Conservation (phyloP, 2,329 filamentous ascomycete species). For the Torrubiella hemipterigena region DNA sequence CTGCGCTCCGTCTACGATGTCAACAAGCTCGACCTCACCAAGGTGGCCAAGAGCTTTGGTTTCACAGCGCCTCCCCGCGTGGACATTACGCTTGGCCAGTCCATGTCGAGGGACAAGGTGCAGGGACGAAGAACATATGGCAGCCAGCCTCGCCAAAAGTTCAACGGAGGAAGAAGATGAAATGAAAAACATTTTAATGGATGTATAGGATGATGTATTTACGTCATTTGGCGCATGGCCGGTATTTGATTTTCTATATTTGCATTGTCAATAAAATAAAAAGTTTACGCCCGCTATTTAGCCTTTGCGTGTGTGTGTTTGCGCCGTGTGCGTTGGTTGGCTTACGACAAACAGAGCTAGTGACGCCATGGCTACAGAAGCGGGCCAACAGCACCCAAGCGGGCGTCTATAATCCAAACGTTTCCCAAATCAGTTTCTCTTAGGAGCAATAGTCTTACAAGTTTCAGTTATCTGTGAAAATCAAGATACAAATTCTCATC, state of each 20-base stretch:
- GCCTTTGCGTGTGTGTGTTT: neutral
- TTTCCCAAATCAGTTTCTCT: too few species aligned
- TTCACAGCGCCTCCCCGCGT: conserved; percentile 68
- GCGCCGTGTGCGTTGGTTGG: too few species aligned
- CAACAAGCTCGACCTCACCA: conserved; percentile 70
- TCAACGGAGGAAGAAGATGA: conserved; percentile 9
- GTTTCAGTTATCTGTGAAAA: too few species aligned
- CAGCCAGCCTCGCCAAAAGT: conserved; percentile 58
- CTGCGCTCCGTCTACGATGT: conserved; percentile 57
- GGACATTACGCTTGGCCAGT: conserved; percentile 75
- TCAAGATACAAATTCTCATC: too few species aligned
- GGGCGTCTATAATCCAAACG: too few species aligned
- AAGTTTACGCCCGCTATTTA: neutral
- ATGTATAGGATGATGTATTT: conserved; percentile 1
- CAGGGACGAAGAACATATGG: conserved; percentile 59
- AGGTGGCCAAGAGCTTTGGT: conserved; percentile 75
- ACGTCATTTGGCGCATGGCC: neutral
- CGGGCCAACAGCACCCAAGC: too few species aligned
- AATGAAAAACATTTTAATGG: neutral
- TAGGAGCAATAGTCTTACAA: too few species aligned
- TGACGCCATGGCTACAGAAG: too few species aligned
- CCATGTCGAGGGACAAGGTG: conserved; percentile 59
- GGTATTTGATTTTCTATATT: neutral
- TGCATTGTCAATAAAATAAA: too few species aligned
- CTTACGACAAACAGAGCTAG: too few species aligned